A percentile compares a stretch with the other conserved stretches of the same genome.
These are phyloP conservation scores for Aspergillus fructus DNA, from an alignment of 2,329 filamentous ascomycete species.

Conservation along the genomic window DNA sequence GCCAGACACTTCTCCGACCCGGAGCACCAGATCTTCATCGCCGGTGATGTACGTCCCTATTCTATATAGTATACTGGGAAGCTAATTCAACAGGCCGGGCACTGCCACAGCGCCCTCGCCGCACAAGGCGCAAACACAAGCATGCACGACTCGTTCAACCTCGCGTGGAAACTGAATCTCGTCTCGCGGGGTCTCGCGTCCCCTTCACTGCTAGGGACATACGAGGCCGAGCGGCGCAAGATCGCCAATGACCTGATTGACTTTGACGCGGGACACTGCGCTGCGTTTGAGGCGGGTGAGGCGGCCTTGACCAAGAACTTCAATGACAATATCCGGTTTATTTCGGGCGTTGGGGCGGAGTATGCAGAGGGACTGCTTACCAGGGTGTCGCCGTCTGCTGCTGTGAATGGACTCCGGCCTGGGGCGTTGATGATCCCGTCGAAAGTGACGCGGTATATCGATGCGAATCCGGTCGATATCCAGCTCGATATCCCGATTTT, in stretches of 20 bases:
- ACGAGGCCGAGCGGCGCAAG: conserved; percentile 32
- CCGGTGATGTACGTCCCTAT: conserved; percentile 41
- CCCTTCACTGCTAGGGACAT: conserved; percentile 28
- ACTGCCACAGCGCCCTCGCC: conserved; percentile 33
- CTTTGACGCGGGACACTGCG: conserved; percentile 46
- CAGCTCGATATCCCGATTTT: conserved; percentile 76
- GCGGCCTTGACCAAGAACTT: conserved; percentile 67
- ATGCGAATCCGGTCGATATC: conserved; percentile 74
- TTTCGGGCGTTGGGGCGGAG: conserved; percentile 68
- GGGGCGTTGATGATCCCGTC: conserved; percentile 60
- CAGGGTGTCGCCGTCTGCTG: background rate
- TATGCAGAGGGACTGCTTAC: conserved; percentile 65
- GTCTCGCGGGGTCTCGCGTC: conserved; percentile 26
- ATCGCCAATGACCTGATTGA: conserved; percentile 32
- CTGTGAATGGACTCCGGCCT: conserved; percentile 31
- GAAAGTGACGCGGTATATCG: conserved; percentile 71
- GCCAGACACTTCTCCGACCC: conserved; percentile 47
- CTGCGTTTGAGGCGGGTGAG: conserved; percentile 60
- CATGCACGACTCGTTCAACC: conserved; percentile 38
- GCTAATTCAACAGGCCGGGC: conserved; percentile 24
- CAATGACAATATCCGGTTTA: conserved; percentile 69
- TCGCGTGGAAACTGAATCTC: conserved; percentile 37
- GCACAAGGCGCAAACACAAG: conserved; percentile 38
- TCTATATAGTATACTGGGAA: too few species aligned
- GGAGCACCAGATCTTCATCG: conserved; percentile 47